These are phyloP conservation scores for Sisymbrium irio DNA, from an alignment of 345 rosid species.

Conservation along the genomic window DNA sequence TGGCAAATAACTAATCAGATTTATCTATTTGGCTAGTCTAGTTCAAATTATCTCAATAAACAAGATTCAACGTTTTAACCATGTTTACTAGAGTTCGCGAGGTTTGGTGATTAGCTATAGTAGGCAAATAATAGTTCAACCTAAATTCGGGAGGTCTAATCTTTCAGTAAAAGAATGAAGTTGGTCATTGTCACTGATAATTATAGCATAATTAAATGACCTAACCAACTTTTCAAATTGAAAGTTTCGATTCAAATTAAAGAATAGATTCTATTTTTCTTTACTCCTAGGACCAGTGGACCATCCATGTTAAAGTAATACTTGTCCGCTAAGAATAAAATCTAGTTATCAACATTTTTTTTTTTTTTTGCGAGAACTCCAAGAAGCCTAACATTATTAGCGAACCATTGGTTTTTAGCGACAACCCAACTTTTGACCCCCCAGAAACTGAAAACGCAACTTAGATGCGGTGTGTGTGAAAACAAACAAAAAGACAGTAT, in stretches of 20 bases:
- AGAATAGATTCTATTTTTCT: neutral
- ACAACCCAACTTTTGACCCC: neutral
- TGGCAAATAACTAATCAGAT: neutral
- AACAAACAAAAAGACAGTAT: neutral
- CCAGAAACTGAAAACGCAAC: neutral
- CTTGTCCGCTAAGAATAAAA: slow-evolving; percentile 10
- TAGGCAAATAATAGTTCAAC: neutral
- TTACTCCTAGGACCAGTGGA: slow-evolving; percentile 5
- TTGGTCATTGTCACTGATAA: slow-evolving; percentile 3
- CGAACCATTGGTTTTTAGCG: neutral
- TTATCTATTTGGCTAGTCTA: neutral
- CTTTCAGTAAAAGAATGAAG: neutral
- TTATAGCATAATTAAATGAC: neutral
- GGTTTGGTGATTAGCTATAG: neutral
- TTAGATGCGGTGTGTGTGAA: neutral
- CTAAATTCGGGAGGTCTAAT: neutral
- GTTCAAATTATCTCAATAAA: neutral
- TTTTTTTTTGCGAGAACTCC: neutral
- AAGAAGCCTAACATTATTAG: neutral
- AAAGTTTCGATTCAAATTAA: neutral
- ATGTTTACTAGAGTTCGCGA: neutral
- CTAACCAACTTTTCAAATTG: neutral
- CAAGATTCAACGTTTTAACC: neutral
- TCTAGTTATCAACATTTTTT: neutral
- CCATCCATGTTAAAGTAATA: neutral